Percentiles rank a stretch among this genome's conserved stretches.
Evolutionary conservation across 1,139 yeast species (phyloP).

Genomic region (Lodderomyces parapsilosis): DNA sequence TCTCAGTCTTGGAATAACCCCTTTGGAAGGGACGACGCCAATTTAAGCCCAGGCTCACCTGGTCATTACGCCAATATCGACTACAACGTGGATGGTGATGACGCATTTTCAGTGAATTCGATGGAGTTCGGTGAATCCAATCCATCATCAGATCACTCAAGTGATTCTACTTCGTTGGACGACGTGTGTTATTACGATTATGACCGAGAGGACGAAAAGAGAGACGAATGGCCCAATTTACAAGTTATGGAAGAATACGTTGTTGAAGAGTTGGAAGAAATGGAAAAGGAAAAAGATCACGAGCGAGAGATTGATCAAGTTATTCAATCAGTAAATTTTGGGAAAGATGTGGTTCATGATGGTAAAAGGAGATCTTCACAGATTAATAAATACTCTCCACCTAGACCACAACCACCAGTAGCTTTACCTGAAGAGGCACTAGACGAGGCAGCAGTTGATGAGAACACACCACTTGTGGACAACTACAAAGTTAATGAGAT

Average conservation of each 20-base stretch:
- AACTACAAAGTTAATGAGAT: conserved; percentile 62
- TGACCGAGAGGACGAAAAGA: conserved; percentile 27
- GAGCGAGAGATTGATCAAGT: conserved; percentile 5
- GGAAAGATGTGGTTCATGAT: conserved; percentile 20
- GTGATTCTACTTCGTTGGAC: conserved; percentile 72
- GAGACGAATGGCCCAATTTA: conserved; percentile 76
- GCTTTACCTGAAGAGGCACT: neutral
- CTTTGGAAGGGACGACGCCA: conserved; percentile 7
- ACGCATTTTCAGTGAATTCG: conserved; percentile 28
- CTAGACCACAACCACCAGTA: conserved; percentile 1
- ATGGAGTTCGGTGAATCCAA: conserved; percentile 57
- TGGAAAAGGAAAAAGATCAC: conserved; percentile 11
- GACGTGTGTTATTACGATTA: conserved; percentile 83
- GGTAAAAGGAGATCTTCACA: neutral
- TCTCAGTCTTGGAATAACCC: conserved; percentile 18
- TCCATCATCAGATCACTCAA: conserved; percentile 70
- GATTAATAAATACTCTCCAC: neutral
- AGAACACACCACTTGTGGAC: conserved; percentile 27
- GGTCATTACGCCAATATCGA: conserved; percentile 1
- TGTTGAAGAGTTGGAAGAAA: conserved; percentile 50
- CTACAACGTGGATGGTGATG: conserved; percentile 15
- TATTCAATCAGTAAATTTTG: conserved; percentile 24
- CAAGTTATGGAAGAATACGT: conserved; percentile 73
- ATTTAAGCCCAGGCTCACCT: conserved; percentile 6
- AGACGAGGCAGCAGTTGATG: conserved; percentile 12